Percentiles rank a stretch among this genome's conserved stretches.
Conservation (phyloP, 768 basidiomycete genomes). For the Terana coerulea region DNA sequence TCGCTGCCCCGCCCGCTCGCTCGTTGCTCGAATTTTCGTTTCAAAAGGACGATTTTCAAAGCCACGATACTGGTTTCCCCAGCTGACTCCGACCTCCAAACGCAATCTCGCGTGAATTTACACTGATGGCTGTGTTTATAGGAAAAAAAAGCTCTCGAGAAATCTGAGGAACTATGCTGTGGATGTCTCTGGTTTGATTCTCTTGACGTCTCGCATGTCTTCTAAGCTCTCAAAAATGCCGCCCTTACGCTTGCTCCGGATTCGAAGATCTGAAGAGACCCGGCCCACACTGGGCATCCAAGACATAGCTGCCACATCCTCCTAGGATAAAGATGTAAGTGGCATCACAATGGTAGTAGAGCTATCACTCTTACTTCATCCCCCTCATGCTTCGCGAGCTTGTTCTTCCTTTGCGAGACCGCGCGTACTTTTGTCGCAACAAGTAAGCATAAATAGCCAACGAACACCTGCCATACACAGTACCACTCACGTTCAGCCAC, state of each 20-base stretch:
- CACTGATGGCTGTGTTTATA: background rate
- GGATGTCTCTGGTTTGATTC: slow-evolving; percentile 2
- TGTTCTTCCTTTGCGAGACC: no score
- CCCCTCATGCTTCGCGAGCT: background rate
- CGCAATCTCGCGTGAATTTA: background rate
- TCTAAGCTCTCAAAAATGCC: slow-evolving; percentile 13
- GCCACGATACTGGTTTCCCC: background rate
- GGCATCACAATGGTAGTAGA: background rate
- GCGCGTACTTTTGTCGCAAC: background rate
- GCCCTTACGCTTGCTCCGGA: slow-evolving; percentile 20
- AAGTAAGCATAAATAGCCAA: background rate
- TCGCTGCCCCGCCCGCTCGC: background rate
- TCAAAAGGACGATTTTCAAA: background rate
- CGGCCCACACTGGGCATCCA: slow-evolving; percentile 12
- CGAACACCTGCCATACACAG: background rate
- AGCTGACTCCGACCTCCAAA: background rate
- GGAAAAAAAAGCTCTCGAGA: background rate
- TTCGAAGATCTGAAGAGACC: no score
- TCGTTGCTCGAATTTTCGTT: background rate
- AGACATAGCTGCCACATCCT: background rate
- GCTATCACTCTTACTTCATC: background rate
- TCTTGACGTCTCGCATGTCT: slow-evolving; percentile 11
- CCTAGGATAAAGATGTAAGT: background rate
- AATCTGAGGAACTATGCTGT: background rate
- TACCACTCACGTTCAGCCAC: background rate